Percentiles rank a stretch among this genome's conserved stretches.
Evolutionary conservation across 371 early-diverging fungal genomes (phyloP).

Genomic region (Smittium mucronatum): DNA sequence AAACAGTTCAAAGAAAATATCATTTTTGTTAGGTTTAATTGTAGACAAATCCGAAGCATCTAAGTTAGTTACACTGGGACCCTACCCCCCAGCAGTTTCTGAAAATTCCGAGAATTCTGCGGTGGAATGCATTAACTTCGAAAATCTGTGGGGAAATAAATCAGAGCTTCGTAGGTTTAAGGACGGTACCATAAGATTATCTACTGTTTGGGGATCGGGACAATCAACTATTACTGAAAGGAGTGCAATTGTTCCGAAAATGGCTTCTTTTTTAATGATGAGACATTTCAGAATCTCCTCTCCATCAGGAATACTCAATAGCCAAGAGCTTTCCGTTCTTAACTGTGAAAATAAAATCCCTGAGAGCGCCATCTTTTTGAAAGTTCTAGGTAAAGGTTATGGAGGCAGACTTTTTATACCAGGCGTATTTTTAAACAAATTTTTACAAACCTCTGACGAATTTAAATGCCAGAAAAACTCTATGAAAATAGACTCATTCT

Average conservation of each 20-base stretch:
- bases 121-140: constrained; percentile 33
- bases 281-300: constrained; percentile 45
- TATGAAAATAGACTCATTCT: not conserved
- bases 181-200: constrained; percentile 43
- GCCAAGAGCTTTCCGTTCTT: constrained; percentile 34
- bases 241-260: constrained; percentile 61
- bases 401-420: constrained; percentile 11
- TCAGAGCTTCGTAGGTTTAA: constrained; percentile 47
- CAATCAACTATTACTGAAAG: constrained; percentile 30
- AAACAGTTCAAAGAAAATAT: not conserved
- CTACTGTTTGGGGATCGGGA: constrained; percentile 36
- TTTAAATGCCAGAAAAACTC: constrained; percentile 1
- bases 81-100: constrained; percentile 27
- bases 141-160: constrained; percentile 43
- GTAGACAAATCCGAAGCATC: constrained; percentile 28
- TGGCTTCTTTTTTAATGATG: constrained; percentile 58
- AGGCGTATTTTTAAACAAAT: constrained; percentile 10
- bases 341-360: constrained; percentile 13
- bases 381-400: constrained; percentile 1
- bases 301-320: constrained; percentile 14
- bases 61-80: constrained; percentile 42
- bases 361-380: constrained; percentile 2
- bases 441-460: constrained; percentile 17
- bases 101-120: not conserved
- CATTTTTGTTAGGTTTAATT: constrained; percentile 34